A percentile compares a stretch with the other conserved stretches of the same genome.
phyloP scores from a whole-genome alignment of 345 rosid genomes.

The Acer yangbiense region DNA sequence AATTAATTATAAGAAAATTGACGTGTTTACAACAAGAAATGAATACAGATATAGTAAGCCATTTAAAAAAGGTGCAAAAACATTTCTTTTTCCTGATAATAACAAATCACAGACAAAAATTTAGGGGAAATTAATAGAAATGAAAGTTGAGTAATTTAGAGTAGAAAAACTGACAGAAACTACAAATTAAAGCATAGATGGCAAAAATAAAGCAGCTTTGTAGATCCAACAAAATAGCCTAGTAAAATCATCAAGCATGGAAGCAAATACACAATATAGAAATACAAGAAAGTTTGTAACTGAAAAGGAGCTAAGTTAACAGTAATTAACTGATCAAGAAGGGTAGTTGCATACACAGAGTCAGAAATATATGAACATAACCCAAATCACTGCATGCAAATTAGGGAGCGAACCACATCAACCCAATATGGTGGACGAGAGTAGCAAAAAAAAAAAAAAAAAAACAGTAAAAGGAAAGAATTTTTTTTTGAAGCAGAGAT shows the following conservation, averaged over 20 bases:
- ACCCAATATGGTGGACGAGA: neutral
- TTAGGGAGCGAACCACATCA: neutral
- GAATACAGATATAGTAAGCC: too few species aligned
- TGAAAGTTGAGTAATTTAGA: neutral
- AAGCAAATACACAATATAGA: neutral
- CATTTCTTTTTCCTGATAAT: neutral
- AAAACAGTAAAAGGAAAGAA: neutral
- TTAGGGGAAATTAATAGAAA: neutral
- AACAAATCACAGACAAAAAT: slow-evolving; percentile 13
- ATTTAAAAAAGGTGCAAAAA: neutral
- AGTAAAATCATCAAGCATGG: neutral
- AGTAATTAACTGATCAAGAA: neutral
- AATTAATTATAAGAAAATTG: neutral
- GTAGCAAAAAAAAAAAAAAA: neutral
- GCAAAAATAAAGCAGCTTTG: slow-evolving; percentile 5
- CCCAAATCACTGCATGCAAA: slow-evolving; percentile 14
- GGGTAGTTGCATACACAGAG: neutral
- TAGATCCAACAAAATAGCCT: slow-evolving; percentile 17
- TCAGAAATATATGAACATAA: neutral
- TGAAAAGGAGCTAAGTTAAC: neutral
- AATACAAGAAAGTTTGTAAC: neutral
- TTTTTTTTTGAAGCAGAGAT: neutral
- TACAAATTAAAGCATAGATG: neutral
- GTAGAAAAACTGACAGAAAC: too few species aligned
- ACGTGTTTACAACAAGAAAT: neutral